Percentiles rank a stretch among this genome's conserved stretches.
Conservation (phyloP, 202 grass and related monocot genomes). For the Panicum hallii region DNA sequence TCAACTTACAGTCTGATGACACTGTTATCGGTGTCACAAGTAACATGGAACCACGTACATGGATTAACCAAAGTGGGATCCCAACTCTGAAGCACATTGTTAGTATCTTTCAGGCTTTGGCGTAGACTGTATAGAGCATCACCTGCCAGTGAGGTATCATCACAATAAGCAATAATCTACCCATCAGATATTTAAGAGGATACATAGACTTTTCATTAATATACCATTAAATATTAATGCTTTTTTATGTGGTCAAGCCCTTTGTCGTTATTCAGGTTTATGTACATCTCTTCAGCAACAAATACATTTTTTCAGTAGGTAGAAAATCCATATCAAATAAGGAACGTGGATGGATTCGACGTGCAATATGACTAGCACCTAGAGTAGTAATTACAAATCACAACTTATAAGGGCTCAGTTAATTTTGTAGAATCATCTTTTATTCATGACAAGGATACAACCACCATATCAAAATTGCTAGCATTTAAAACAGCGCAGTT, state of each 20-base stretch:
- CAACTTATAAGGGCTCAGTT: not conserved
- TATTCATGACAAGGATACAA: constrained; percentile 17
- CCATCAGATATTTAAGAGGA: constrained; percentile 30
- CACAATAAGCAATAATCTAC: constrained; percentile 35
- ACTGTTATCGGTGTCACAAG: constrained; percentile 82
- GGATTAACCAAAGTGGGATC: constrained; percentile 93
- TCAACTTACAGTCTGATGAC: constrained; percentile 97
- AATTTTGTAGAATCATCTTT: not conserved
- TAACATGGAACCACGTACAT: constrained; percentile 99
- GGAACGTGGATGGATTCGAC: not conserved
- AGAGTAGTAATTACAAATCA: constrained; percentile 8
- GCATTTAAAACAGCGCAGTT: not conserved
- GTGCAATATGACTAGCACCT: not conserved
- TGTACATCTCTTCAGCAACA: not conserved
- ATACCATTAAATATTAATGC: not conserved
- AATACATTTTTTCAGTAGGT: not conserved
- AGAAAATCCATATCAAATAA: not conserved
- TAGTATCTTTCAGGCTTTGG: constrained; percentile 72
- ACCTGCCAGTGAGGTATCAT: constrained; percentile 56
- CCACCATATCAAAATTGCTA: constrained; percentile 15
- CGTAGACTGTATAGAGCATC: constrained; percentile 82
- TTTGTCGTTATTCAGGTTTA: not conserved
- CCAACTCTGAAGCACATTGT: constrained; percentile 90
- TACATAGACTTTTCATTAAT: constrained; percentile 1
- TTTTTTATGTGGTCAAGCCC: not conserved